These are phyloP conservation scores for Xylaria sp. DNA, from an alignment of 2,329 filamentous ascomycete genomes.

Conservation along the genomic window DNA sequence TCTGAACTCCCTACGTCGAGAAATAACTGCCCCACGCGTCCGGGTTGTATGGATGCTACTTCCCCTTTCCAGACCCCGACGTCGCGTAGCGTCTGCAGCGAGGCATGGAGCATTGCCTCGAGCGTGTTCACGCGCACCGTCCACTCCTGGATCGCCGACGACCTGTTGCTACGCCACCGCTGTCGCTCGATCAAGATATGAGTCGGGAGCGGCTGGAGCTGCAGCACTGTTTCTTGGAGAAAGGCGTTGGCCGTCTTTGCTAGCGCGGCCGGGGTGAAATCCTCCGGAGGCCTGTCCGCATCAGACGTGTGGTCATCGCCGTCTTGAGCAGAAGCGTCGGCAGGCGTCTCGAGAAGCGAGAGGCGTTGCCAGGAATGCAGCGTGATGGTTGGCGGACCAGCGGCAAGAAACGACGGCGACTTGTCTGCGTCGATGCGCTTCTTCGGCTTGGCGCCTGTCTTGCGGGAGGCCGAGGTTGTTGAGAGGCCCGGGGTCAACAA, in stretches of 20 bases:
- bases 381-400: constrained; percentile 29
- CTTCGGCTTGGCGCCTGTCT: neutral
- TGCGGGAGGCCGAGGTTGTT: neutral
- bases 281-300: neutral
- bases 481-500: constrained; percentile 50
- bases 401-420: neutral
- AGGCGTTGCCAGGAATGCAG: constrained; percentile 45
- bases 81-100: constrained; percentile 61
- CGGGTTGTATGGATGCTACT: constrained; percentile 49
- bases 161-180: constrained; percentile 67
- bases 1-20: constrained; percentile 3
- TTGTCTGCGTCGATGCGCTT: neutral
- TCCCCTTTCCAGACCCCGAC: constrained; percentile 50
- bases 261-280: constrained; percentile 45
- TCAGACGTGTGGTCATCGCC: neutral
- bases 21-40: constrained; percentile 40
- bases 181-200: constrained; percentile 72
- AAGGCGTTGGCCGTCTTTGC: constrained; percentile 43
- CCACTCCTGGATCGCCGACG: constrained; percentile 75
- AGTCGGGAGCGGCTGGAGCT: constrained; percentile 67
- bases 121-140: constrained; percentile 81
- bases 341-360: constrained; percentile 16
- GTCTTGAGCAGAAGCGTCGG: neutral
- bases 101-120: constrained; percentile 80
- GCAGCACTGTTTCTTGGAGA: constrained; percentile 46